Conservation (phyloP, 495 filamentous ascomycete genomes). For the Trichoderma parareesei region DNA sequence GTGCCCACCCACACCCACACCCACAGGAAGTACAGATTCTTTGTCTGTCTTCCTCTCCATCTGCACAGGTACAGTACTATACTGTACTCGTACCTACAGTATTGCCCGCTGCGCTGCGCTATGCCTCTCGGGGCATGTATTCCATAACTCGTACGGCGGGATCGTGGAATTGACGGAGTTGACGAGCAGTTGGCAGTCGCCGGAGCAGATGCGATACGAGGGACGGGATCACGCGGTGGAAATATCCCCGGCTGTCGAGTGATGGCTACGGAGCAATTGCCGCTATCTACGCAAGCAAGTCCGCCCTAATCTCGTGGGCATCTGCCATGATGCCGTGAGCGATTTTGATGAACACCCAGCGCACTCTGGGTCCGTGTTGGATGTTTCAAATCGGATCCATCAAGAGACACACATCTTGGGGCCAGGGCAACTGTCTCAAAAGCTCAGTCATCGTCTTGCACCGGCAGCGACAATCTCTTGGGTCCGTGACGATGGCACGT, state of each 20-base stretch:
- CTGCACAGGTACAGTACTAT: too few relatives aligned
- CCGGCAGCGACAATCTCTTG: neutral
- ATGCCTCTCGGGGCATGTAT: neutral
- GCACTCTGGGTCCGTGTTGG: neutral
- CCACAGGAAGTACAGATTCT: neutral
- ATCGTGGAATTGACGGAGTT: neutral
- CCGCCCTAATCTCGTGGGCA: neutral
- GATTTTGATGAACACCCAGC: too few relatives aligned
- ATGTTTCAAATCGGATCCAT: neutral
- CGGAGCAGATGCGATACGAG: neutral
- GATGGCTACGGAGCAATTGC: neutral
- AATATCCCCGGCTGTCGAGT: neutral
- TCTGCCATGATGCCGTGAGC: too few relatives aligned
- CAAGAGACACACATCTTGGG: neutral
- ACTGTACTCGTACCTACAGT: too few relatives aligned
- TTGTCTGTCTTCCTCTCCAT: neutral
- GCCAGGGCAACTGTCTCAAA: neutral
- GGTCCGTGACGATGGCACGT: neutral
- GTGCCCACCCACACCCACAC: conserved; percentile 7
- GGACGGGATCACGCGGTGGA: conserved; percentile 4
- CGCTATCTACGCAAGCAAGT: neutral
- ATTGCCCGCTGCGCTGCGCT: neutral
- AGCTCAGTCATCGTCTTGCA: neutral
- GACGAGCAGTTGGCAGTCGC: too few relatives aligned
- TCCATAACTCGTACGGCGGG: neutral